Evolutionary conservation across 1,284 basidiomycete genomes (phyloP).

Genomic region (Trametes hirsuta): DNA sequence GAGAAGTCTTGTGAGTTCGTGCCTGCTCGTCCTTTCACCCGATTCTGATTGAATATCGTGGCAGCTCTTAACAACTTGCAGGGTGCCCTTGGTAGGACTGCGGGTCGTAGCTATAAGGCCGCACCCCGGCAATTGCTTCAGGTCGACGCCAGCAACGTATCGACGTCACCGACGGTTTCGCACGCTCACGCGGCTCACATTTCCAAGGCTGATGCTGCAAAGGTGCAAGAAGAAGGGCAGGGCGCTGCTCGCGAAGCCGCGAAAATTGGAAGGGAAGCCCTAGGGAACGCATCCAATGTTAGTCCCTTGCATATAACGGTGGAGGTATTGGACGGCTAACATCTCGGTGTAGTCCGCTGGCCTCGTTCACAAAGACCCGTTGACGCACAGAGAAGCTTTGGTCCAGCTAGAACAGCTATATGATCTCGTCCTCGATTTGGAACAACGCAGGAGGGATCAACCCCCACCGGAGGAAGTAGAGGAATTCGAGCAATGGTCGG

Average conservation of each 20-base stretch:
- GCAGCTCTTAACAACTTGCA: conserved; percentile 82
- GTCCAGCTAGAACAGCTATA: conserved; percentile 87
- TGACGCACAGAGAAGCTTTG: conserved; percentile 81
- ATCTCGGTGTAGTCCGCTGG: conserved; percentile 47
- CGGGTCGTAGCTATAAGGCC: conserved; percentile 88
- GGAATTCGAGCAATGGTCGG: conserved; percentile 52
- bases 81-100: conserved; percentile 95
- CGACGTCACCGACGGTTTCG: conserved; percentile 54
- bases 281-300: conserved; percentile 60
- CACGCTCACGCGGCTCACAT: conserved; percentile 59
- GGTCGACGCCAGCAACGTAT: conserved; percentile 59
- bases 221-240: conserved; percentile 41
- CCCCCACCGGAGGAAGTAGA: conserved; percentile 66
- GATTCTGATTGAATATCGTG: neutral
- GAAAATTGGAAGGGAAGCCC: conserved; percentile 68
- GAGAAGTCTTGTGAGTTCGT: conserved; percentile 74
- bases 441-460: conserved; percentile 85
- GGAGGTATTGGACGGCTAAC: neutral
- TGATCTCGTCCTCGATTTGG: conserved; percentile 82
- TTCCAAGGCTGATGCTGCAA: conserved; percentile 53
- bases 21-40: neutral
- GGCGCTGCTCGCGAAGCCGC: conserved; percentile 72
- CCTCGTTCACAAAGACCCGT: conserved; percentile 66
- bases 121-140: conserved; percentile 96
- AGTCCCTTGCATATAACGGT: conserved; percentile 19